phyloP scores from a whole-genome alignment of 140 eudicot genomes.

The Flaveria floridana region DNA sequence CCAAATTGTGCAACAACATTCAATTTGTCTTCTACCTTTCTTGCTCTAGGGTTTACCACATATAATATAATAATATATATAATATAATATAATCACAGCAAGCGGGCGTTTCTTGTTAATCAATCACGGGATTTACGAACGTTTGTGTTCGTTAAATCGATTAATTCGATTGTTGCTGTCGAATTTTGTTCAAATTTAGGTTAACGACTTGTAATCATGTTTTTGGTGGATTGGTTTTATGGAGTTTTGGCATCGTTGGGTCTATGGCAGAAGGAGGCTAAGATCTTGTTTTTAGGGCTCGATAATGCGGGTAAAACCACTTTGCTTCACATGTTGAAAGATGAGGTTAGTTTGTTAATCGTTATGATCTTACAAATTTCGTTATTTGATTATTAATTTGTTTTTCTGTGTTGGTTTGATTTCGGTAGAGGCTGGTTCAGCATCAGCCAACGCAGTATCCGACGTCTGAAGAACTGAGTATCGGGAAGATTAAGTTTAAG shows the following conservation, averaged over 20 bases:
- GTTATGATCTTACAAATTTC: not conserved
- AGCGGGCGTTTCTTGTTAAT: not conserved
- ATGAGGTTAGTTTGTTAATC: conserved; percentile 54
- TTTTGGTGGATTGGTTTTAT: conserved; percentile 77
- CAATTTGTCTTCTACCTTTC: conserved; percentile 20
- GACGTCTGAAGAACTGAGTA: conserved; percentile 71
- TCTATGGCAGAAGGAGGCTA: conserved; percentile 76
- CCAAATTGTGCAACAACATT: conserved; percentile 24
- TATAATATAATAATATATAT: not conserved
- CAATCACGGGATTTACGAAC: conserved; percentile 9
- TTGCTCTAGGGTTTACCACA: conserved; percentile 40
- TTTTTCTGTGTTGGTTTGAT: conserved; percentile 15
- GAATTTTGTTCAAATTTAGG: not conserved
- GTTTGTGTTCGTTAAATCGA: conserved; percentile 27
- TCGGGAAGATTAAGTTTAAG: conserved; percentile 67
- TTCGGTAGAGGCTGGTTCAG: conserved; percentile 61
- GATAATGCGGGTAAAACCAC: conserved; percentile 89
- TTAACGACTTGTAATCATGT: conserved; percentile 38
- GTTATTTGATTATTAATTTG: not conserved
- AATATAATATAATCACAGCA: conserved; percentile 11
- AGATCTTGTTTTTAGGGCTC: conserved; percentile 70
- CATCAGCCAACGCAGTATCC: conserved; percentile 81
- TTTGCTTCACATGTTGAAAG: conserved; percentile 81
- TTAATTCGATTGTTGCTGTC: conserved; percentile 14
- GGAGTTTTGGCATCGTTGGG: conserved; percentile 79